phyloP scores from a whole-genome alignment of 2,329 filamentous ascomycete species.

The Talaromyces sp. region DNA sequence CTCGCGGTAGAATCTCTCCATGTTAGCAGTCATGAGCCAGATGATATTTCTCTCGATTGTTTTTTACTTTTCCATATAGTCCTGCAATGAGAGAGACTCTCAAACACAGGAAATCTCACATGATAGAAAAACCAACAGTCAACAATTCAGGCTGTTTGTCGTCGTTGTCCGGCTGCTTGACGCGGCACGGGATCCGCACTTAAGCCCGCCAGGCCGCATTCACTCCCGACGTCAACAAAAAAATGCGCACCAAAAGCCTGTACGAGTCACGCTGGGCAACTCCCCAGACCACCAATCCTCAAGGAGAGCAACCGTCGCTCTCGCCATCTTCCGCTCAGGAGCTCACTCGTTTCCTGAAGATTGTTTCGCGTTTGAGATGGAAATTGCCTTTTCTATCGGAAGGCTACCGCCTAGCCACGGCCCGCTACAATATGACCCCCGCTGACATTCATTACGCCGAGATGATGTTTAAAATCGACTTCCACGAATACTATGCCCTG shows the following conservation, averaged over 20 bases:
- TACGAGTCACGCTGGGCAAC: conserved; percentile 13
- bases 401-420: conserved; percentile 52
- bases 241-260: conserved; percentile 13
- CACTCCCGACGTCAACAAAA: not conserved
- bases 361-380: conserved; percentile 60
- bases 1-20: no score
- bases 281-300: not conserved
- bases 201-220: not conserved
- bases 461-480: conserved; percentile 73
- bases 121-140: no score
- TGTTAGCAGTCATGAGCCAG: not conserved
- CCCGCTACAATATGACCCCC: conserved; percentile 26
- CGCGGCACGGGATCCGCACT: not conserved
- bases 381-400: conserved; percentile 59
- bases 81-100: not conserved
- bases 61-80: no score
- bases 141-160: not conserved
- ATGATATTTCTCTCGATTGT: no score
- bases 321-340: conserved; percentile 38
- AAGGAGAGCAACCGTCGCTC: conserved; percentile 12
- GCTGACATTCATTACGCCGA: conserved; percentile 44
- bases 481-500: conserved; percentile 71
- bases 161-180: not conserved
- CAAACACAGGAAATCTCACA: no score
- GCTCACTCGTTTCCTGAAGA: conserved; percentile 57